phyloP scores from a whole-genome alignment of 1,139 yeast species.

The Hansenula sp. region DNA sequence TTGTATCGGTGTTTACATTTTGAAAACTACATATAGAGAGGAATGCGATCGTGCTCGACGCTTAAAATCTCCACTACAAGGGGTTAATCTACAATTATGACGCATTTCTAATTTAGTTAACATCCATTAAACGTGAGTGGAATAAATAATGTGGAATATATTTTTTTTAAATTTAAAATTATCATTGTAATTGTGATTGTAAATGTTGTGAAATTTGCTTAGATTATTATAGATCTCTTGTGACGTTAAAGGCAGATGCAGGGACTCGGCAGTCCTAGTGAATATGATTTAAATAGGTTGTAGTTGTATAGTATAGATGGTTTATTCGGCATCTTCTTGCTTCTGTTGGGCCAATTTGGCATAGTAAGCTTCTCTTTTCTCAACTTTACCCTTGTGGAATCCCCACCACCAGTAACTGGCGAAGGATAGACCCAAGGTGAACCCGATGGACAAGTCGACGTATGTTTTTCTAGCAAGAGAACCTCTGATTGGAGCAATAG shows the following conservation, averaged over 20 bases:
- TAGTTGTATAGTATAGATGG: background rate
- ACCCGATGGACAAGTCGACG: slow-evolving; percentile 73
- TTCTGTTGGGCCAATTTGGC: slow-evolving; percentile 68
- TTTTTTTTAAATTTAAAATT: too few species aligned
- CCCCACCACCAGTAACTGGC: slow-evolving; percentile 72
- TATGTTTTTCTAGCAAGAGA: slow-evolving; percentile 77
- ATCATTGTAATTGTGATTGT: background rate
- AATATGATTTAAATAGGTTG: too few species aligned
- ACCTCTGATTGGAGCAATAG: slow-evolving; percentile 90
- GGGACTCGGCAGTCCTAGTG: too few species aligned
- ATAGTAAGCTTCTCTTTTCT: slow-evolving; percentile 82
- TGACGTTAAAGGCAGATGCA: background rate
- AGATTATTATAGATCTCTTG: too few species aligned
- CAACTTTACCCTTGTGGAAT: slow-evolving; percentile 68
- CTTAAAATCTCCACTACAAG: too few species aligned
- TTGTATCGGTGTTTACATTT: background rate
- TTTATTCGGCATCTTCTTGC: slow-evolving; percentile 57
- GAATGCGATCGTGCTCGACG: too few species aligned
- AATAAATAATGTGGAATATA: slow-evolving; percentile 1
- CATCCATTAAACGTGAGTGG: background rate
- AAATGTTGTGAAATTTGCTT: background rate
- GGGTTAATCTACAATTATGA: too few species aligned
- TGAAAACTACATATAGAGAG: too few species aligned
- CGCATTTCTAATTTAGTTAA: background rate
- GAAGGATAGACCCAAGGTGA: slow-evolving; percentile 46